Base-by-base conservation (phyloP, 495 filamentous ascomycete species). In the Aspergillus saccharolyticus region DNA sequence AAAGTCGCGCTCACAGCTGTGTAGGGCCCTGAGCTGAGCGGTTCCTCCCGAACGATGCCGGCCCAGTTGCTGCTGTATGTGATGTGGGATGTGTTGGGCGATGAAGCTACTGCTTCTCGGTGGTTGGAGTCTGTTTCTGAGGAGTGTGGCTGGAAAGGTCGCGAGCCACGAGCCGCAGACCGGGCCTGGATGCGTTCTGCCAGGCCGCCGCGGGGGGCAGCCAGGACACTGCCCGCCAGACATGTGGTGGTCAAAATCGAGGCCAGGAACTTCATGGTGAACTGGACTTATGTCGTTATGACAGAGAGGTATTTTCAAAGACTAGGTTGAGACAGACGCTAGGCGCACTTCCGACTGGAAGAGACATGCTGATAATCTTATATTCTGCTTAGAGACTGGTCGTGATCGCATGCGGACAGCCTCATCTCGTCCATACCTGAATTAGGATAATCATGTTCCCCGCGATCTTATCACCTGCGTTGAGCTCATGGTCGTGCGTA, bases 51-150 rank as follows among this genome's bases (percentile, higher is more conserved):
- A 10, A 83, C 82, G 12, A 78, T 76, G 48, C 83, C 83, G 15
- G 79, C 78, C 83, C 83, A 85, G 71, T 84, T 85, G n/a, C 72
- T 76, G 63, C 74, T 78, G 65, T 84, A 85, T 46, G 77, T 66
- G 33, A 74, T 64, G 4, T 68, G 59, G 19, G 65, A 51, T 14
- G 53, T 52, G 9, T 68, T 59, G 24, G 63, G 54, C 8, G 49
- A 50, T 12, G 12, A 39, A 61, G 56, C 22, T 62, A 63, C 14
- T 63, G 57, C 3, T 64, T 52, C 9, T 71, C 33, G 14, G 59
- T 39, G 10, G 64, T 65, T 10, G 7, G 33, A 12, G 33, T 39
- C 33, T 39, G 33, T 9, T 39, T 2, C 12, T 39, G 33, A 39
- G 2, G 33, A 12, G 33, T 55, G 18, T 28, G 55, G 58, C 18